phyloP scores from a whole-genome alignment of 2,329 filamentous ascomycete genomes.

The Plenodomus tracheiphilus region DNA sequence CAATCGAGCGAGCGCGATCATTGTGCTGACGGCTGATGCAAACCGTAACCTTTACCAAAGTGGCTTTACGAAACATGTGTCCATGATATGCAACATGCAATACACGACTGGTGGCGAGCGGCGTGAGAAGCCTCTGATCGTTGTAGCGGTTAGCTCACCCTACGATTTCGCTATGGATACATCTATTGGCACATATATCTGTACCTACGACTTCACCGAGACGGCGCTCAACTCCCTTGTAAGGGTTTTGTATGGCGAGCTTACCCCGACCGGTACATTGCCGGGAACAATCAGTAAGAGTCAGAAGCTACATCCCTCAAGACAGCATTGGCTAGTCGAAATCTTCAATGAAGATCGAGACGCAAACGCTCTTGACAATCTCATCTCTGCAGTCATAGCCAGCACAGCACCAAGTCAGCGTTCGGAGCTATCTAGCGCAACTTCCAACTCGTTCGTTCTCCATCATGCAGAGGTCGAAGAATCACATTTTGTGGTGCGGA shows the following conservation, averaged over 20 bases:
- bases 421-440: constrained; percentile 70
- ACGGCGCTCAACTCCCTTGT: constrained; percentile 84
- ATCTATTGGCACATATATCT: constrained; percentile 87
- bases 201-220: constrained; percentile 95
- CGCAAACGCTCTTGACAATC: constrained; percentile 69
- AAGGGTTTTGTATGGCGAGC: constrained; percentile 79
- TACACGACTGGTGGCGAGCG: constrained; percentile 70
- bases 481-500: constrained; percentile 87
- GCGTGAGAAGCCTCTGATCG: constrained; percentile 79
- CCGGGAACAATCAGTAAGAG: constrained; percentile 81
- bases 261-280: constrained; percentile 58
- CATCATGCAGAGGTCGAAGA: constrained; percentile 73
- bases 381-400: constrained; percentile 72
- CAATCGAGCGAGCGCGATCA: constrained; percentile 81
- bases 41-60: constrained; percentile 93
- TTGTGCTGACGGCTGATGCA: constrained; percentile 90
- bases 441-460: constrained; percentile 75
- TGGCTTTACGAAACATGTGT: constrained; percentile 93
- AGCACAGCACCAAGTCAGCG: constrained; percentile 66
- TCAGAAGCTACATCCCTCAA: constrained; percentile 83
- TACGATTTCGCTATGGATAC: constrained; percentile 97
- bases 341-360: constrained; percentile 82
- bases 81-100: constrained; percentile 90
- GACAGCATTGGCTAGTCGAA: constrained; percentile 94
- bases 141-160: constrained; percentile 90